Evolutionary conservation across 2,329 filamentous ascomycete genomes (phyloP), one percentile per base, ranked within the genome.

Genomic region (Nemania diffusa): DNA sequence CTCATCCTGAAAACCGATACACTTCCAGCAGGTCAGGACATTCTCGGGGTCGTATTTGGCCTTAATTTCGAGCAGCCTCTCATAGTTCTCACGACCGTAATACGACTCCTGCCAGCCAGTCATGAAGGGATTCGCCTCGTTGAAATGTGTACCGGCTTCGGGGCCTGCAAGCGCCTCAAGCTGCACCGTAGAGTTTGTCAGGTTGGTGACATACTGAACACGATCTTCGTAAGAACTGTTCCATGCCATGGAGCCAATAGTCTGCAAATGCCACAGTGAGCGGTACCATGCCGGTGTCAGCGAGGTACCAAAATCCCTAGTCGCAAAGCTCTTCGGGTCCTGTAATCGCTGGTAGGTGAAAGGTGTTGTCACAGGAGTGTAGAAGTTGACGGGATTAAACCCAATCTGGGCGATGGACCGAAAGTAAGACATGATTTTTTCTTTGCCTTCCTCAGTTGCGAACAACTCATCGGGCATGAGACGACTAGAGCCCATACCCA

Each of bases 101-200:
- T 69, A 69, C 32, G 67, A 69, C n/a, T 67, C 46, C 32, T 69
- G 68, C 70, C 70, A 72, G 3, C 64, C 68, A 9, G 53, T 62
- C 57, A 68, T 66, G 55, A 70, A 72, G n/a, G 70, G 68, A 32
- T 72, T 72, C 17, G 70, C 70, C 51, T 72, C 70, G 27, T 72
- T 72, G 68, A 68, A 68, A 52, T 72, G 64, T 3, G 70, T 44
- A 6, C 67, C 70, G 2, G 63, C 61, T 3, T 34, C 15, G 37
- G 63, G 57, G 15, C 70, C 70, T 17, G 68, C 68, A n/a, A 72
- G 53, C 20, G 51, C 61, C 48, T 72, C 70, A 9, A 62, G 59
- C 32, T 66, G 68, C 7, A 69, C 56, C 2, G 70, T 71, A 20
- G 60, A 61, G 20, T 67, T 69, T n/a, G 70, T 71, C 13, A 69